A percentile compares a stretch with the other conserved stretches of the same genome.
These are phyloP conservation scores for Yarrowia sp. DNA, from an alignment of 805 yeast species.

Conservation along the genomic window DNA sequence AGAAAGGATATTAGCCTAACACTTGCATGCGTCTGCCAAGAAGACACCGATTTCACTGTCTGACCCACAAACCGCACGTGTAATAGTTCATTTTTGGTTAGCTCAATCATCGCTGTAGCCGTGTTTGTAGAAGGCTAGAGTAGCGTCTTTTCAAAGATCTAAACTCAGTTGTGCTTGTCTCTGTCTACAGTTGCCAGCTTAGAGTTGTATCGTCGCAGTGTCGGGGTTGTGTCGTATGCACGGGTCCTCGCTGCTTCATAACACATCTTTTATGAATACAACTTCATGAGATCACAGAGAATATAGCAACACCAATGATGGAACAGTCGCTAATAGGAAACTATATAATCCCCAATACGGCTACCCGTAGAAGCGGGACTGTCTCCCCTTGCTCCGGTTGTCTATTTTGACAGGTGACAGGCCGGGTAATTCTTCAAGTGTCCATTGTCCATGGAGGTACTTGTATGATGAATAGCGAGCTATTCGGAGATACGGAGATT, in stretches of 20 bases:
- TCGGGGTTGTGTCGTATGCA: not conserved
- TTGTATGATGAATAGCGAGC: too few species aligned
- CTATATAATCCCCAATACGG: too few species aligned
- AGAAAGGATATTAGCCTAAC: not conserved
- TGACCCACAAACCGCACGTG: not conserved
- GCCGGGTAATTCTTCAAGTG: not conserved
- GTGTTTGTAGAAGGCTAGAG: not conserved
- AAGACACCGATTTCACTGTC: not conserved
- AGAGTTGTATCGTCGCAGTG: not conserved
- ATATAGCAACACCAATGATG: too few species aligned
- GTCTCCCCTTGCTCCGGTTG: not conserved
- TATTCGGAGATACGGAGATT: slow-evolving; percentile 1
- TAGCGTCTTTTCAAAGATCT: not conserved
- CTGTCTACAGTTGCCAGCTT: not conserved
- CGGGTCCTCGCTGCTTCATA: not conserved
- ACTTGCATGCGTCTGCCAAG: slow-evolving; percentile 1
- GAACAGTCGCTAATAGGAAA: too few species aligned
- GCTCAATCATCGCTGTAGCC: slow-evolving; percentile 7
- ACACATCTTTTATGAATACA: not conserved
- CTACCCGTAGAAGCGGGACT: too few species aligned
- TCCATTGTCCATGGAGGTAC: not conserved
- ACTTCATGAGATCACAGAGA: not conserved
- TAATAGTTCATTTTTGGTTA: not conserved
- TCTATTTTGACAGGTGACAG: slow-evolving; percentile 10
- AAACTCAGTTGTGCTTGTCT: slow-evolving; percentile 2